Conservation (phyloP, 305 asterid species). For the Solanum aculeatissimum region DNA sequence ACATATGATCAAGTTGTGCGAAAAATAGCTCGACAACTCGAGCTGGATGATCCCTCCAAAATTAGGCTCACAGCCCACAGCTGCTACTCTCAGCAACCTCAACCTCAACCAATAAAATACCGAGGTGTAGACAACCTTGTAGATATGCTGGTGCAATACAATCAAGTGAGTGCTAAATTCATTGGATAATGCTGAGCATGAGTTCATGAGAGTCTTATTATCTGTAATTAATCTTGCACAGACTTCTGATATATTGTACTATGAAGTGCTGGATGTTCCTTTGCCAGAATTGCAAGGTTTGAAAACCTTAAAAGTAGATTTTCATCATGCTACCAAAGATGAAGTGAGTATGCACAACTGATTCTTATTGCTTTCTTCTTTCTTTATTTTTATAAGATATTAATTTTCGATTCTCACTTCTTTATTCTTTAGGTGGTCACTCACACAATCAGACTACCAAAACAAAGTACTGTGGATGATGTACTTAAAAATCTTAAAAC, state of each 20-base stretch:
- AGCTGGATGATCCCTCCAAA: slow-evolving; percentile 44
- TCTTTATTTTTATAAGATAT: not conserved
- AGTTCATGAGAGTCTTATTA: not conserved
- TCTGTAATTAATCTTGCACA: slow-evolving; percentile 4
- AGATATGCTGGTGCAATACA: slow-evolving; percentile 46
- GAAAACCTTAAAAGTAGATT: slow-evolving; percentile 60
- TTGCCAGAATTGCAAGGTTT: slow-evolving; percentile 65
- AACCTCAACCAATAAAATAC: slow-evolving; percentile 28
- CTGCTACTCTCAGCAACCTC: slow-evolving; percentile 27
- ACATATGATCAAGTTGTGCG: slow-evolving; percentile 52
- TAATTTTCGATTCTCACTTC: not conserved
- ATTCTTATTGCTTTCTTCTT: not conserved
- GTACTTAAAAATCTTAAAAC: slow-evolving; percentile 50
- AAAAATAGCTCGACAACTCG: slow-evolving; percentile 36
- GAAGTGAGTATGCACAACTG: slow-evolving; percentile 29
- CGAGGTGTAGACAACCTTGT: slow-evolving; percentile 41
- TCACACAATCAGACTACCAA: slow-evolving; percentile 51
- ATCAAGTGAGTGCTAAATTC: slow-evolving; percentile 7
- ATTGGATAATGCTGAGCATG: not conserved
- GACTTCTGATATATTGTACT: slow-evolving; percentile 56
- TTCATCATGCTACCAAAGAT: slow-evolving; percentile 52
- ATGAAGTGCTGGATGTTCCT: slow-evolving; percentile 69
- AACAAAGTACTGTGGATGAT: slow-evolving; percentile 60
- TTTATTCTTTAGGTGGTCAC: slow-evolving; percentile 27
- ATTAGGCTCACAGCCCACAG: slow-evolving; percentile 52